These are phyloP conservation scores for Pseudonitzschia multiseries DNA, from an alignment of 108 stramenopile species.

Conservation along the genomic window DNA sequence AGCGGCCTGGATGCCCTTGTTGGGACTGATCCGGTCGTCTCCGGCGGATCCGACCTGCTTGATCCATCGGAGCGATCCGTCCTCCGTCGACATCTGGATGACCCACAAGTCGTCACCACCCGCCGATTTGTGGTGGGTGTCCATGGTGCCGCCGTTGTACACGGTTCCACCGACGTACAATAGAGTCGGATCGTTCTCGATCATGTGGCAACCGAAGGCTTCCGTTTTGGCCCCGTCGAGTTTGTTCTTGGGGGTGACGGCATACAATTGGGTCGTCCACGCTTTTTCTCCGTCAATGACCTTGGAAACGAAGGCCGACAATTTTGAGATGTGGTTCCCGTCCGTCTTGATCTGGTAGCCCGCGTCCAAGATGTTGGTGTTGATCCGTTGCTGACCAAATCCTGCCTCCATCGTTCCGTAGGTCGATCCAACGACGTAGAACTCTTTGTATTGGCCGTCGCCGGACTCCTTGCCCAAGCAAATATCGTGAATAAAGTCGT, in stretches of 20 bases:
- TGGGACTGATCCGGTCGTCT: slow-evolving; percentile 29
- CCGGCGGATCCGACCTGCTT: slow-evolving; percentile 26
- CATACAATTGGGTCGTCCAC: slow-evolving; percentile 27
- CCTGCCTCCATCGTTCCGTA: slow-evolving; percentile 22
- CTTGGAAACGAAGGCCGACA: slow-evolving; percentile 26
- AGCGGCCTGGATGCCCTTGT: slow-evolving; percentile 28
- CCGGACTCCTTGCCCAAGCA: not conserved
- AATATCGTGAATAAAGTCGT: slow-evolving; percentile 2
- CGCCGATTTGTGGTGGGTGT: not conserved
- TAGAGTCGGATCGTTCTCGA: not conserved
- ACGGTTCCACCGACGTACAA: slow-evolving; percentile 32
- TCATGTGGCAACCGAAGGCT: slow-evolving; percentile 19
- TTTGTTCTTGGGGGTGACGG: not conserved
- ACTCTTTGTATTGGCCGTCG: not conserved
- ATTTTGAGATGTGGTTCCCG: not conserved
- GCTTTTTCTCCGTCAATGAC: not conserved
- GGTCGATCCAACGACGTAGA: slow-evolving; percentile 26
- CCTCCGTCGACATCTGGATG: slow-evolving; percentile 17
- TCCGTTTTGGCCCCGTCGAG: not conserved
- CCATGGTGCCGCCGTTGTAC: slow-evolving; percentile 18
- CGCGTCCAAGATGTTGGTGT: not conserved
- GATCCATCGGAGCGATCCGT: slow-evolving; percentile 25
- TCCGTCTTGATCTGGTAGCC: not conserved
- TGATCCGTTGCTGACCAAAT: not conserved
- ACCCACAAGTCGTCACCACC: slow-evolving; percentile 44